Evolutionary conservation across 208 protist genomes (phyloP).

Genomic region (Crithidia bombi): DNA sequence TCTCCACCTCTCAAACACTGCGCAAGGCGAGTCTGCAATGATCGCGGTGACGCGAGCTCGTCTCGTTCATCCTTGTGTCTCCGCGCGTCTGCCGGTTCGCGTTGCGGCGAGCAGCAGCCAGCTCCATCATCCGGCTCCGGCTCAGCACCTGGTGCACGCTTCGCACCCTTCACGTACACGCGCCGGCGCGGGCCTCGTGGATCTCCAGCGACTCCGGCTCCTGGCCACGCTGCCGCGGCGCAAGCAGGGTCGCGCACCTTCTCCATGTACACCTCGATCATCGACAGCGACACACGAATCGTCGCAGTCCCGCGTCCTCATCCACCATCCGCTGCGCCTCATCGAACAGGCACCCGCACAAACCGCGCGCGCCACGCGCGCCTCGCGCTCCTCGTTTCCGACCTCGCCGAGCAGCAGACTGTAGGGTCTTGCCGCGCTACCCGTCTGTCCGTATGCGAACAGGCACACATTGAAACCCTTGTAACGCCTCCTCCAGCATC

Average conservation of each 20-base stretch:
- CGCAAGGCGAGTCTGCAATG: conserved; percentile 77
- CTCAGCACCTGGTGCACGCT: conserved; percentile 79
- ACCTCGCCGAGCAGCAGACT: conserved; percentile 73
- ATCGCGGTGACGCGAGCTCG: conserved; percentile 88
- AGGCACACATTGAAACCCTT: conserved; percentile 86
- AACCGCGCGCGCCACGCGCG: conserved; percentile 49
- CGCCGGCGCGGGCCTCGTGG: conserved; percentile 51
- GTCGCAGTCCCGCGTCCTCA: conserved; percentile 51
- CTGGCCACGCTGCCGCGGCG: conserved; percentile 60
- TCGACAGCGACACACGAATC: conserved; percentile 73
- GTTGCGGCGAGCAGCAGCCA: conserved; percentile 60
- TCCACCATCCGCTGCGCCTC: conserved; percentile 54
- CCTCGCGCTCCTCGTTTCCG: conserved; percentile 37
- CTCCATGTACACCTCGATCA: conserved; percentile 88
- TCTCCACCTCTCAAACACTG: conserved; percentile 62
- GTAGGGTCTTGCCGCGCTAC: conserved; percentile 80
- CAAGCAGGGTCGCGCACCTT: conserved; percentile 78
- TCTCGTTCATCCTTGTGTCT: conserved; percentile 88
- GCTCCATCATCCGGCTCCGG: conserved; percentile 67
- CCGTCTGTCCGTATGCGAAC: conserved; percentile 83
- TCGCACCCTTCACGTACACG: conserved; percentile 67
- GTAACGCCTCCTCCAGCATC: conserved; percentile 85
- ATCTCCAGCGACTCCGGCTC: conserved; percentile 82
- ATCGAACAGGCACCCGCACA: conserved; percentile 43
- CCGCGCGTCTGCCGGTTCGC: conserved; percentile 72